Conservation (phyloP, 345 rosid species). For the Rubroshorea leprosula region DNA sequence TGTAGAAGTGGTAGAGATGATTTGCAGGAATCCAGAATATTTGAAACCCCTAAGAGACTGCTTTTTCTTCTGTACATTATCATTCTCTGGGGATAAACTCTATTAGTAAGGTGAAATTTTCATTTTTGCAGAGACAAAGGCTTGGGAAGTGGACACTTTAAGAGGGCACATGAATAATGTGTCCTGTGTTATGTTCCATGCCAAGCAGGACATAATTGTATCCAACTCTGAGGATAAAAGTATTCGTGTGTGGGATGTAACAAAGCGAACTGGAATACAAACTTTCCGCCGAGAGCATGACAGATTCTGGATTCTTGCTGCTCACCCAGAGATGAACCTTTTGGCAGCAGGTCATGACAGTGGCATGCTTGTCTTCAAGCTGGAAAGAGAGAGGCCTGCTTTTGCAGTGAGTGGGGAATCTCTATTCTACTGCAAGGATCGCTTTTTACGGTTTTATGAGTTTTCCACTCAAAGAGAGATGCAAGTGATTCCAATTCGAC, state of each 20-base stretch:
- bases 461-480: slow-evolving; percentile 71
- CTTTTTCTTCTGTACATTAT: too few species aligned
- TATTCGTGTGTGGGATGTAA: slow-evolving; percentile 95
- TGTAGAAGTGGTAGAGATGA: too few species aligned
- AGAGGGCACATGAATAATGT: slow-evolving; percentile 97
- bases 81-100: too few species aligned
- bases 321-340: slow-evolving; percentile 92
- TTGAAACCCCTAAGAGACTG: too few species aligned
- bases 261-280: slow-evolving; percentile 84
- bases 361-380: slow-evolving; percentile 94
- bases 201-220: slow-evolving; percentile 91
- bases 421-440: slow-evolving; percentile 71
- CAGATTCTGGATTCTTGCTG: slow-evolving; percentile 88
- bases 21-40: too few species aligned
- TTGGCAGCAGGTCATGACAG: slow-evolving; percentile 98
- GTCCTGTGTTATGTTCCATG: too few species aligned
- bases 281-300: slow-evolving; percentile 97
- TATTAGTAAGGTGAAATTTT: neutral
- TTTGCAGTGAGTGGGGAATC: slow-evolving; percentile 77
- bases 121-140: slow-evolving; percentile 78
- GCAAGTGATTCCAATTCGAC: slow-evolving; percentile 77
- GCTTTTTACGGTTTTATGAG: slow-evolving; percentile 75
- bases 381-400: slow-evolving; percentile 96
- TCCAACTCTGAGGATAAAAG: slow-evolving; percentile 96
- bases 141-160: slow-evolving; percentile 98